Evolutionary conservation across 2,329 filamentous ascomycete genomes (phyloP), one percentile per base, ranked within the genome.

Genomic region (Cryphonectria parasitica): DNA sequence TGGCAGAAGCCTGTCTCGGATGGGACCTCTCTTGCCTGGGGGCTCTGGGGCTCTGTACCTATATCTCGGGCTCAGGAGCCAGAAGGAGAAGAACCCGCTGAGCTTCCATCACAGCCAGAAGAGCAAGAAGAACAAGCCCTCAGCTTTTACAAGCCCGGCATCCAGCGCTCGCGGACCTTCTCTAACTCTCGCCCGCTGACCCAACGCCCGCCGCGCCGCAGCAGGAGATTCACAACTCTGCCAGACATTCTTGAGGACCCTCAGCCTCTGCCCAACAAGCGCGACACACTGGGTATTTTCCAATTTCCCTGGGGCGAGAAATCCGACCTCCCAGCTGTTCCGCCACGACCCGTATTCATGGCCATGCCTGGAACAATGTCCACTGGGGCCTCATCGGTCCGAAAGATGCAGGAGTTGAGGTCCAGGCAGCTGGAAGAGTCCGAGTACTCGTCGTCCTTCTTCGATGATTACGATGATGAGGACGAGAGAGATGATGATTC

Each of bases 271-370:
- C 84, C 85, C 5, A 82, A 89, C 76, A 88, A 86, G 78, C 83
- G 85, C 58, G 87, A 84, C 17, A 90, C 88, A 15, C 82, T 91
- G 25, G 89, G 88, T 6, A 87, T 91, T 75, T 91, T 90, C 80
- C 87, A 89, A 74, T 90, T 90, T 74, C 88, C 89, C 2, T 90
- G 88, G 87, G 89, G 89, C 19, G 88, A 90, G 79, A 86, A 80
- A 74, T 90, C 88, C 28, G 88, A 90, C 77, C 83, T 83, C 67
- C 85, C 85, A 13, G 85, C 79, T 39, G 77, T 85, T 68, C 82
- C 82, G 73, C 77, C 79, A 68, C 78, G 78, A 11, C 79, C 78
- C 45, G 79, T 78, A 73, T 80, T 80, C 67, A 83, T 82, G 79
- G 81, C 83, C 31, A 86, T 88, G 82, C 82, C 86, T 8, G 85